Percentiles rank a stretch among this genome's conserved stretches.
These are phyloP conservation scores for Malassezia restricta DNA, from an alignment of 1,284 basidiomycete genomes.

Conservation along the genomic window DNA sequence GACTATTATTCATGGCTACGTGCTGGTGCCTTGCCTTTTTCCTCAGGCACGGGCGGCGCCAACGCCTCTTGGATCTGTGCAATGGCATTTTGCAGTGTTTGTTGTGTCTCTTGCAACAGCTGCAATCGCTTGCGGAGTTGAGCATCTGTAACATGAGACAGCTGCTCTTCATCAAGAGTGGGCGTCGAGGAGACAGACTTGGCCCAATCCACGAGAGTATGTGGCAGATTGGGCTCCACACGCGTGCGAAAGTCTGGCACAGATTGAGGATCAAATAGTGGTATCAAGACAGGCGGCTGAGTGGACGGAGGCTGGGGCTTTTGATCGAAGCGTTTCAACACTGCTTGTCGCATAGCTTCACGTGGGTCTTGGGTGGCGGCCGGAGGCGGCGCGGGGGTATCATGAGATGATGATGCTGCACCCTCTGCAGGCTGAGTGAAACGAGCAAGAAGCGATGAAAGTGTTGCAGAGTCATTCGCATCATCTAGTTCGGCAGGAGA, in stretches of 20 bases:
- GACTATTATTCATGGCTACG: not conserved
- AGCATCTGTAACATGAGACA: not conserved
- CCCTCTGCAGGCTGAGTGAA: not conserved
- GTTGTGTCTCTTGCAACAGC: conserved; percentile 5
- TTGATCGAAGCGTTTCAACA: not conserved
- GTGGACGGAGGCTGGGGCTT: not conserved
- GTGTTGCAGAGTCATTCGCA: no score
- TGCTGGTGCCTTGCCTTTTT: conserved; percentile 1
- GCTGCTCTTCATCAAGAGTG: not conserved
- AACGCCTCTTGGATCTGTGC: not conserved
- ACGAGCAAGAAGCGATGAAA: no score
- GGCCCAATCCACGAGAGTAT: conserved; percentile 2
- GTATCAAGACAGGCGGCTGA: not conserved
- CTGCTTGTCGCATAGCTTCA: not conserved
- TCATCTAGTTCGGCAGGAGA: no score
- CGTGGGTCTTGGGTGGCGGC: not conserved
- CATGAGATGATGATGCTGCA: conserved; percentile 27
- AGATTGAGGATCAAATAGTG: conserved; percentile 6
- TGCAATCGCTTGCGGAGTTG: not conserved
- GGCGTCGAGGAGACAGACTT: not conserved
- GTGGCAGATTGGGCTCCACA: not conserved
- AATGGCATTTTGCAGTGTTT: not conserved
- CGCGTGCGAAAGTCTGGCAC: conserved; percentile 1
- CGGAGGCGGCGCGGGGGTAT: not conserved
- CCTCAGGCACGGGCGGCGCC: not conserved